These are phyloP conservation scores for Beauveria sp. DNA, from an alignment of 2,329 filamentous ascomycete species.

Conservation along the genomic window DNA sequence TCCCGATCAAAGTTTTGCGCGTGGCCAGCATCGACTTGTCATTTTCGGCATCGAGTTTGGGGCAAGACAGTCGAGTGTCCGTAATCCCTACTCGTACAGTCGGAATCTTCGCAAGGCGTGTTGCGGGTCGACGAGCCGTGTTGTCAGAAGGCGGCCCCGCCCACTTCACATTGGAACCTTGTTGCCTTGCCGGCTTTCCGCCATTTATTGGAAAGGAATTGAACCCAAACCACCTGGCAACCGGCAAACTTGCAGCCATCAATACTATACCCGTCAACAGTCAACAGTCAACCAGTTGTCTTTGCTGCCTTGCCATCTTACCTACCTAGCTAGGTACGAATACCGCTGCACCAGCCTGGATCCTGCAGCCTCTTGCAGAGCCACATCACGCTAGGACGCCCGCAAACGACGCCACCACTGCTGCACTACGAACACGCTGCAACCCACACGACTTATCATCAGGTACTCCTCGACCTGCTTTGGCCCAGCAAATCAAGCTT, in stretches of 20 bases:
- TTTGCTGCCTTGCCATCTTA: neutral
- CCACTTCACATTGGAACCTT: neutral
- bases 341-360: neutral
- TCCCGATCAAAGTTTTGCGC: neutral
- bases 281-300: neutral
- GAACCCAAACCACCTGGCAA: neutral
- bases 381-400: neutral
- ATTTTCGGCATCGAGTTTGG: slow-evolving; percentile 3
- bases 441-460: neutral
- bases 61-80: neutral
- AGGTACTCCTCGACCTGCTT: neutral
- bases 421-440: neutral
- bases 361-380: slow-evolving; percentile 1
- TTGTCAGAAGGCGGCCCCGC: neutral
- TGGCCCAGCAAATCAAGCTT: no score
- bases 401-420: slow-evolving; percentile 7
- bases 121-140: slow-evolving; percentile 1
- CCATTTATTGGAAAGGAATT: neutral
- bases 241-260: neutral
- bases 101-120: neutral
- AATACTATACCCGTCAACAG: neutral
- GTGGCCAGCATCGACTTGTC: neutral
- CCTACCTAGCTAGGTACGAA: neutral
- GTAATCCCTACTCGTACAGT: neutral
- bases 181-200: neutral